Percentiles rank a stretch among this genome's conserved stretches.
phyloP scores from a whole-genome alignment of 164 flowering plant genomes.

The Vitis riparia region DNA sequence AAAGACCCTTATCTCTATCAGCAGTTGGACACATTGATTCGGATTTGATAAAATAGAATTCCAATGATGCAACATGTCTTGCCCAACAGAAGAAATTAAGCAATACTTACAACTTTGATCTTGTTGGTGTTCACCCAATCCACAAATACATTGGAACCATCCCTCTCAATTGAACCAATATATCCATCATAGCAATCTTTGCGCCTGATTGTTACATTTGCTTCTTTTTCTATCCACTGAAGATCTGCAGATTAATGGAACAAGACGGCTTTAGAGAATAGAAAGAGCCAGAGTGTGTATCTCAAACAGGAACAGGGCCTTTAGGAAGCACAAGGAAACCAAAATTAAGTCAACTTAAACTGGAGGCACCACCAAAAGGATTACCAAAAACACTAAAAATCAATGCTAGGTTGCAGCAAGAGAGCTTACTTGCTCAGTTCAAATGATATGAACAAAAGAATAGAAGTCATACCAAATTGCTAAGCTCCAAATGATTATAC shows the following conservation, averaged over 20 bases:
- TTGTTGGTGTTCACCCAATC: slow-evolving; percentile 44
- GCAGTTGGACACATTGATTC: too few species aligned
- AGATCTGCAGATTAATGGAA: slow-evolving; percentile 22
- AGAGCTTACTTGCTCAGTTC: background rate
- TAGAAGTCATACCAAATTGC: too few species aligned
- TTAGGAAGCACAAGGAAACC: too few species aligned
- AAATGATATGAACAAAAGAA: background rate
- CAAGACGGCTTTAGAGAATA: background rate
- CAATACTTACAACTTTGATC: slow-evolving; percentile 31
- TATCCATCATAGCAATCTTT: slow-evolving; percentile 52
- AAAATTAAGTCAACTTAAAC: too few species aligned
- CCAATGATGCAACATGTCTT: too few species aligned
- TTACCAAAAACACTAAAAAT: too few species aligned
- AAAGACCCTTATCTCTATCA: too few species aligned
- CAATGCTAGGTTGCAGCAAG: too few species aligned
- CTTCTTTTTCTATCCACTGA: slow-evolving; percentile 41
- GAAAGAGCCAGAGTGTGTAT: too few species aligned
- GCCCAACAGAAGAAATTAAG: background rate
- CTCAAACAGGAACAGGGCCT: too few species aligned
- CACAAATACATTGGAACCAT: slow-evolving; percentile 44
- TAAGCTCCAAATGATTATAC: too few species aligned
- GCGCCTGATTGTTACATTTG: slow-evolving; percentile 43
- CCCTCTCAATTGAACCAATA: slow-evolving; percentile 39
- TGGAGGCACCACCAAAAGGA: too few species aligned
- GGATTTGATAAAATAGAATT: background rate